Conservation (phyloP, 208 protist genomes). For the Leishmania braziliensis region DNA sequence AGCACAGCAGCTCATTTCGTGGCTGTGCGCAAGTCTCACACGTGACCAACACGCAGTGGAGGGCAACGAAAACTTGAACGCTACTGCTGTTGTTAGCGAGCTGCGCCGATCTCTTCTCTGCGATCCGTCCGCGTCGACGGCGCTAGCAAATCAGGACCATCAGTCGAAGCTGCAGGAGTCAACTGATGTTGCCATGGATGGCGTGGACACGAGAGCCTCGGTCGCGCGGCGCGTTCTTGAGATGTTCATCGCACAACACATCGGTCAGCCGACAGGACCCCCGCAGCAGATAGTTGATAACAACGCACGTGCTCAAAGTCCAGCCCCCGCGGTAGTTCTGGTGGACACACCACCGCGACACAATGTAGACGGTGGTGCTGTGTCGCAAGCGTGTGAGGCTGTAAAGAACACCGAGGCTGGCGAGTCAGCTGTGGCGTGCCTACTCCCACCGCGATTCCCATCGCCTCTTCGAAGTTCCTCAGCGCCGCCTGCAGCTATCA, state of each 20-base stretch:
- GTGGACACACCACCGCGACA: not conserved
- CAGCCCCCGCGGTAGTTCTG: not conserved
- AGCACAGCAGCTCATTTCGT: constrained; percentile 41
- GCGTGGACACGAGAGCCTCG: not conserved
- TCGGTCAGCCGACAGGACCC: not conserved
- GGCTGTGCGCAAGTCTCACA: constrained; percentile 38
- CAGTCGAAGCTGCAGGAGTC: not conserved
- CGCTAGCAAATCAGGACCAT: too few species aligned
- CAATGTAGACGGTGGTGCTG: not conserved
- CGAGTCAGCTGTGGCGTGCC: not conserved
- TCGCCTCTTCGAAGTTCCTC: not conserved
- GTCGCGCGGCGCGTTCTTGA: constrained; percentile 5
- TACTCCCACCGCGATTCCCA: not conserved
- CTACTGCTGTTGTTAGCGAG: not conserved
- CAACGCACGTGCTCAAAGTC: not conserved
- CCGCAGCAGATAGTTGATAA: not conserved
- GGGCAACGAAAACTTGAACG: not conserved
- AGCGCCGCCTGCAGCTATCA: not conserved
- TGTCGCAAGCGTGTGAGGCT: not conserved
- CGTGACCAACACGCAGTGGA: not conserved
- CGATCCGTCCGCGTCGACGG: not conserved
- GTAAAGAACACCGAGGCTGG: not conserved
- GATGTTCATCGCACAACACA: constrained; percentile 5
- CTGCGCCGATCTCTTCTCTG: not conserved
- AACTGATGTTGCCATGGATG: not conserved